Base-by-base conservation (phyloP, 2,329 filamentous ascomycete species). In the Scolecobasidium constrictum region DNA sequence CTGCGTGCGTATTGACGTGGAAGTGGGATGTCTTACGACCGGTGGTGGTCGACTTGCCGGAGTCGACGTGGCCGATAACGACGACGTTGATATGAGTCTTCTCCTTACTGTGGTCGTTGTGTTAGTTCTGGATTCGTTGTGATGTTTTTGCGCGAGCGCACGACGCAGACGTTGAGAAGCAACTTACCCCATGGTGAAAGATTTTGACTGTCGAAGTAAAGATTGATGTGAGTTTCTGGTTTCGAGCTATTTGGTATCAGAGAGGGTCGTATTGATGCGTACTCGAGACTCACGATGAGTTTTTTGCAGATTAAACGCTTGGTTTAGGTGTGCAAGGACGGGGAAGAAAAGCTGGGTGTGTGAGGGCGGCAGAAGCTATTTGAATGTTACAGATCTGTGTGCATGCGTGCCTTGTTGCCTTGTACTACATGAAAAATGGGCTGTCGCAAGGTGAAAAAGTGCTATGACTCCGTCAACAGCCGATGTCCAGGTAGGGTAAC, bases 31-130 rank as follows among this genome's bases (percentile, higher is more conserved):
- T 57, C 80, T 83, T 81, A 86, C 67, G 68, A 53, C 85, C 80
- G 59, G 81, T 85, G 71, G 88, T 95, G 70, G 88, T 95, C 60
- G 88, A 94, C 83, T 95, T 95, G 76, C 88, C 90, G 71, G 87
- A 94, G 75, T 94, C 87, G 86, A 94, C 88, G 82, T 94, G 90
- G 78, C 88, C 87, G 79, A 94, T 94, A 71, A 94, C 87, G 74
- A 94, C 87, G 72, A 94, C 83, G 84, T 72, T 72, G 73, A 96
- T 86, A 72, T 96, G 90, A 72, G 69, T 73, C 83, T 94, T 94
- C 55, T 90, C 85, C 64, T 94, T 96, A 85, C 88, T 90, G 64
- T 59, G 53, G 40, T 36, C 21, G 6, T 35, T 7, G 9, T 7
- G 34, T 42, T 33, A 42, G 40, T 42, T n/a, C n/a, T n/a, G n/a